Evolutionary conservation across 305 asterid species (phyloP), one percentile per base, ranked within the genome.

Genomic region (Ilex paraguariensis): DNA sequence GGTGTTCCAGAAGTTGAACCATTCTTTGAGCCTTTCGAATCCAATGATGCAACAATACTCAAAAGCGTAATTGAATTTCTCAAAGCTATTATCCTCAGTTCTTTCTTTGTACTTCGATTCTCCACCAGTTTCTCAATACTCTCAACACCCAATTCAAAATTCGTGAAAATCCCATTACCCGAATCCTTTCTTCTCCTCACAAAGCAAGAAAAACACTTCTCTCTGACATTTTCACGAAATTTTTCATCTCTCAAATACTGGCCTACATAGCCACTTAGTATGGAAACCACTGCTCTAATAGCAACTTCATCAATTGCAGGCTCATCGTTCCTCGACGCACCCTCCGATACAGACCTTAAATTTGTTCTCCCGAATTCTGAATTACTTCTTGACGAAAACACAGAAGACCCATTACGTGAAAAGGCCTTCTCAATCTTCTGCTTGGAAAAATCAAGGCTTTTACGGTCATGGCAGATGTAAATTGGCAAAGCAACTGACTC

Each of bases 241-340:
- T 57, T 65, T 72, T 44, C 31, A 56, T 87, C 91, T 49, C 64
- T 77, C 66, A 67, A 53, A 57, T 79, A 87, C 51, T 68, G 87
- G 11, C 85, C 95, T 16, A 76, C 64, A 17, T 79, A 81, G 49
- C 92, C 93, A 57, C 72, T 65, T 40, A 90, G 60, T 52, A 87
- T 86, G 1, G 91, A 85, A 50, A 85, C 65, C 70, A 88, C 79
- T 45, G 97, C 95, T 61, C 75, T 79, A 31, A 84, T 63, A 7
- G 97, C 90, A 13, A 74, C 88, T 57, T 75, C 90, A 45, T 90
- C 94, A 31, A 85, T 77, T 14, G 85, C 82, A 44, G 90, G 90
- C 61, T 77, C 91, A 32, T 67, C 80, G 48, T 61, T 65, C 36
- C 79, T 57, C 3, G 78, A 55, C 49, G 56, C 50, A 1, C 61